Percentiles rank a stretch among this genome's conserved stretches.
phyloP scores from a whole-genome alignment of 108 stramenopile species.

The Ochromonas danica region DNA sequence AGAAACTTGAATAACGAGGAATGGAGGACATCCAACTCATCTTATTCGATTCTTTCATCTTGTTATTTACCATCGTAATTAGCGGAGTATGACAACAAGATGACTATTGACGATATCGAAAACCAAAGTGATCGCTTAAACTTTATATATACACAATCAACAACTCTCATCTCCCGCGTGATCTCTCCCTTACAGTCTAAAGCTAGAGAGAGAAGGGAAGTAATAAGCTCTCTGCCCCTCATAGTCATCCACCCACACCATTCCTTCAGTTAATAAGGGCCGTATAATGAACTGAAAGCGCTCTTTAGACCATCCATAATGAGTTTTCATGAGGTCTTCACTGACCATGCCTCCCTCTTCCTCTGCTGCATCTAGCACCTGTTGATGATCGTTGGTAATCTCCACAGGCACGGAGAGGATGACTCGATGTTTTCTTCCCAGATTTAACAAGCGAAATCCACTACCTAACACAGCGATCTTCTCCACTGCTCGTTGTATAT shows the following conservation, averaged over 20 bases:
- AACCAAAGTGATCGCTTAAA: too few species aligned
- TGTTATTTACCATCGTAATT: too few species aligned
- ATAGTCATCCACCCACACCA: slow-evolving; percentile 27
- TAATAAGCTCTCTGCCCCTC: too few species aligned
- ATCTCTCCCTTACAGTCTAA: too few species aligned
- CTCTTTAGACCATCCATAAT: slow-evolving; percentile 8
- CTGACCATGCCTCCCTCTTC: neutral
- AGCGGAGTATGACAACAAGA: too few species aligned
- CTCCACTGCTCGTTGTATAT: slow-evolving; percentile 24
- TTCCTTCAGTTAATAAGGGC: slow-evolving; percentile 1
- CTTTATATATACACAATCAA: too few species aligned
- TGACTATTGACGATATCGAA: too few species aligned
- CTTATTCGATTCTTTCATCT: too few species aligned
- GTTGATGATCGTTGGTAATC: slow-evolving; percentile 13
- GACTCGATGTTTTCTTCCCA: neutral
- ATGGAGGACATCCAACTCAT: too few species aligned
- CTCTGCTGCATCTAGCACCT: neutral
- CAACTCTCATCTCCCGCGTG: too few species aligned
- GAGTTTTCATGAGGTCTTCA: neutral
- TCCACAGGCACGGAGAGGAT: slow-evolving; percentile 24
- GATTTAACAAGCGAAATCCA: neutral
- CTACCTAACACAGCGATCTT: slow-evolving; percentile 5
- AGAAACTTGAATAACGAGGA: too few species aligned
- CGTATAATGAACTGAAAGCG: slow-evolving; percentile 10
- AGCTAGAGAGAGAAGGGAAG: too few species aligned